Evolutionary conservation across 2,329 filamentous ascomycete genomes (phyloP).

Genomic region (Ceratocystis cubensis): DNA sequence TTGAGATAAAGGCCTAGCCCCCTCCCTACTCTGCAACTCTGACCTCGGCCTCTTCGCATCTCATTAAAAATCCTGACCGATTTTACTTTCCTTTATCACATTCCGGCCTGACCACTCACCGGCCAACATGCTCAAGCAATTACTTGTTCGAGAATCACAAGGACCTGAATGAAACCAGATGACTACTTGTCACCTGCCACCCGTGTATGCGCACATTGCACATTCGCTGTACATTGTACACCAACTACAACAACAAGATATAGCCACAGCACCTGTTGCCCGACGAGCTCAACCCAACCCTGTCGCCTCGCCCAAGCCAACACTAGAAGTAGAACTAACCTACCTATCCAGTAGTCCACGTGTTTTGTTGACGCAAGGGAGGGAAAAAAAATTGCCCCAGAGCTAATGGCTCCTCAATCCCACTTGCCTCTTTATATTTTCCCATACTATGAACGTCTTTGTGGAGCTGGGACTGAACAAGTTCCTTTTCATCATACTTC

Average conservation of each 20-base stretch:
- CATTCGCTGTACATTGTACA: not conserved
- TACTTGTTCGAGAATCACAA: not conserved
- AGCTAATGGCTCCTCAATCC: not conserved
- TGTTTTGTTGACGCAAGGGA: not conserved
- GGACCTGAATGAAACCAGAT: not conserved
- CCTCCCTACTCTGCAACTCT: not conserved
- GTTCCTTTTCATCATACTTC: not conserved
- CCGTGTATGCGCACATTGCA: not conserved
- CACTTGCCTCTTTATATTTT: not conserved
- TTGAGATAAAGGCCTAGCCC: not conserved
- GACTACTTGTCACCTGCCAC: not conserved
- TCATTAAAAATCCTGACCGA: not conserved
- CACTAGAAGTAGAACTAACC: not conserved
- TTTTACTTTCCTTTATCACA: not conserved
- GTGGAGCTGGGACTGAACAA: not conserved
- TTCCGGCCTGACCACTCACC: not conserved
- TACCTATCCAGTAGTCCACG: not conserved
- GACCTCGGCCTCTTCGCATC: not conserved
- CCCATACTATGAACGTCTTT: not conserved
- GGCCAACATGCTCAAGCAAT: not conserved
- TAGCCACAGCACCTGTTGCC: not conserved
- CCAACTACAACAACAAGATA: not conserved
- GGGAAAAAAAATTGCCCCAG: not conserved
- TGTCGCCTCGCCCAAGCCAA: not conserved
- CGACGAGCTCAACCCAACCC: not conserved